Conservation (phyloP, 495 filamentous ascomycete species). For the Cercophora newfieldiana region DNA sequence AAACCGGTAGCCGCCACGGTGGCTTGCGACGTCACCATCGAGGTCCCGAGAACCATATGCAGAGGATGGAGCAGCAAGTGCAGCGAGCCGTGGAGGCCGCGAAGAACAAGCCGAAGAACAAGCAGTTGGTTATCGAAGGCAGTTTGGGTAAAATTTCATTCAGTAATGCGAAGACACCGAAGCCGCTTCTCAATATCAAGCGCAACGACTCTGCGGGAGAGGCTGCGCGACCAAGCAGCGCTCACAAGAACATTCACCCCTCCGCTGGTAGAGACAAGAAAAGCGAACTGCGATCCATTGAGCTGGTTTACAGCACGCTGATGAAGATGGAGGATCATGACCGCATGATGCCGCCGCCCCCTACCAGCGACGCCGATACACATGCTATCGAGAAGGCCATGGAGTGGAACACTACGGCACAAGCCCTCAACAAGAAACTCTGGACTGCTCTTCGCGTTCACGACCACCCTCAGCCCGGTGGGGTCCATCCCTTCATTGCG, state of each 20-base stretch:
- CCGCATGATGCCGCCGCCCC: slow-evolving; percentile 73
- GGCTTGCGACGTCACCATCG: slow-evolving; percentile 68
- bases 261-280: slow-evolving; percentile 69
- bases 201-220: slow-evolving; percentile 70
- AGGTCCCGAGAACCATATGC: slow-evolving; percentile 92
- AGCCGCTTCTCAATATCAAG: slow-evolving; percentile 93
- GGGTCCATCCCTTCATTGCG: slow-evolving; percentile 91
- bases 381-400: slow-evolving; percentile 64
- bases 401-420: slow-evolving; percentile 70
- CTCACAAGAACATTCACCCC: slow-evolving; percentile 47
- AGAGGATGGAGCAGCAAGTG: slow-evolving; percentile 98
- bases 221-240: slow-evolving; percentile 46
- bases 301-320: slow-evolving; percentile 78
- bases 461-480: slow-evolving; percentile 76
- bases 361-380: slow-evolving; percentile 60
- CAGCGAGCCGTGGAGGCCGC: slow-evolving; percentile 95
- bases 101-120: slow-evolving; percentile 95
- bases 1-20: slow-evolving; percentile 79
- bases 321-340: slow-evolving; percentile 95
- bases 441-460: slow-evolving; percentile 87
- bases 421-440: slow-evolving; percentile 72
- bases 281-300: slow-evolving; percentile 77
- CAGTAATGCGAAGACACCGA: slow-evolving; percentile 95
- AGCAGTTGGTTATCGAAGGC: slow-evolving; percentile 97
- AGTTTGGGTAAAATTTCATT: slow-evolving; percentile 98